phyloP scores from a whole-genome alignment of 2,329 filamentous ascomycete genomes.

The Lachnum nothofagi region DNA sequence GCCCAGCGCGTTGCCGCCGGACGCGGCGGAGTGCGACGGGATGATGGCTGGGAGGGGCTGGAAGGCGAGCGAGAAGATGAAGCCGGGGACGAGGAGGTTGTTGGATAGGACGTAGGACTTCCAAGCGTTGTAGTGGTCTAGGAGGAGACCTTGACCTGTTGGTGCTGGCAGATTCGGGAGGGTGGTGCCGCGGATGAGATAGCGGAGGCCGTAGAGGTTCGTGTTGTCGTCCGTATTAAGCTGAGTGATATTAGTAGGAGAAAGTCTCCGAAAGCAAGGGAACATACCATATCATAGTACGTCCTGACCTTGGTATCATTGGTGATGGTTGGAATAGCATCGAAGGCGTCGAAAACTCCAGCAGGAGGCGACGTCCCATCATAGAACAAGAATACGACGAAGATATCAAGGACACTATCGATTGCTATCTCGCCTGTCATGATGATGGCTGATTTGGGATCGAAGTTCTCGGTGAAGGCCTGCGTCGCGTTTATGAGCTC shows the following conservation, averaged over 20 bases:
- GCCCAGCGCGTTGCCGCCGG: slow-evolving; percentile 25
- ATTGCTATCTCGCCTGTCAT: slow-evolving; percentile 23
- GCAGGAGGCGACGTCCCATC: slow-evolving; percentile 32
- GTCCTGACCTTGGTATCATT: slow-evolving; percentile 22
- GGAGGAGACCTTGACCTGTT: slow-evolving; percentile 1
- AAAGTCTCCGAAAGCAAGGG: too few species aligned
- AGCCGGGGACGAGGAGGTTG: background rate
- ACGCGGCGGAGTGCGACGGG: background rate
- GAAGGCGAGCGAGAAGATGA: slow-evolving; percentile 2
- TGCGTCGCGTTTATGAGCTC: slow-evolving; percentile 43
- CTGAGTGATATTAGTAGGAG: too few species aligned
- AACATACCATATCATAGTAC: slow-evolving; percentile 22
- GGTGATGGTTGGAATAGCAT: slow-evolving; percentile 9
- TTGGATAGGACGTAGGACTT: slow-evolving; percentile 1
- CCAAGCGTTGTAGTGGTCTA: slow-evolving; percentile 1
- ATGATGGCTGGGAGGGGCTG: slow-evolving; percentile 3
- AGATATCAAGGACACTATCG: slow-evolving; percentile 19
- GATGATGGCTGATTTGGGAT: slow-evolving; percentile 34
- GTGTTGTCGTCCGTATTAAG: background rate
- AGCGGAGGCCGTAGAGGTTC: background rate
- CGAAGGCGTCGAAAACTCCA: slow-evolving; percentile 23
- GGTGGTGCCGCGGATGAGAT: background rate
- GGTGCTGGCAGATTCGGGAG: slow-evolving; percentile 6
- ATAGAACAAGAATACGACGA: slow-evolving; percentile 35
- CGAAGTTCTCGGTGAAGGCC: slow-evolving; percentile 50